Conservation (phyloP, 1,139 yeast genomes). For the Candida frijolesensis region DNA sequence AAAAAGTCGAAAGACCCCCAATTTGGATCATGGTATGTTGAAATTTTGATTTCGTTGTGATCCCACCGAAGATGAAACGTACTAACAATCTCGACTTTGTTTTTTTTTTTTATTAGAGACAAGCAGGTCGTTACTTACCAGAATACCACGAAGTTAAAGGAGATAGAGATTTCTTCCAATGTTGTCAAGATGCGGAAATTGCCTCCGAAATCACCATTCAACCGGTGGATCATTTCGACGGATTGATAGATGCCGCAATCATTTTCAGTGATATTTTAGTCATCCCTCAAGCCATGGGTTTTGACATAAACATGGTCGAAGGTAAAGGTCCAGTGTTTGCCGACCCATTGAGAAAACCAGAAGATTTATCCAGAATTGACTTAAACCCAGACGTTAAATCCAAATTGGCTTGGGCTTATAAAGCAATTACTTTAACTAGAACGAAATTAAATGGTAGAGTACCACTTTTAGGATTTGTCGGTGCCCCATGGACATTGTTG, state of each 20-base stretch:
- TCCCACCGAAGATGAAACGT: neutral
- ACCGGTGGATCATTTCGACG: constrained; percentile 88
- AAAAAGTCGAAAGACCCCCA: constrained; percentile 93
- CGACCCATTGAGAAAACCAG: constrained; percentile 76
- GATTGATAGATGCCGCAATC: constrained; percentile 93
- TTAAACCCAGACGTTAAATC: constrained; percentile 68
- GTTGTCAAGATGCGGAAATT: constrained; percentile 89
- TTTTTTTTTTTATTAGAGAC: constrained; percentile 47
- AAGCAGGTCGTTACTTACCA: constrained; percentile 86
- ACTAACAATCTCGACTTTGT: constrained; percentile 13
- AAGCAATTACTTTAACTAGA: constrained; percentile 87
- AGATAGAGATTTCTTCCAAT: constrained; percentile 85
- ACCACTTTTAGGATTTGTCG: constrained; percentile 92
- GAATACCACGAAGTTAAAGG: constrained; percentile 92
- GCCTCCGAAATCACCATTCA: constrained; percentile 95
- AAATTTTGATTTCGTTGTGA: neutral
- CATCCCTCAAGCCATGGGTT: constrained; percentile 98
- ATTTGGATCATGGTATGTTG: constrained; percentile 88
- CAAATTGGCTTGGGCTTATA: constrained; percentile 92
- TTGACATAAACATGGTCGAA: constrained; percentile 90
- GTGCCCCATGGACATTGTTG: constrained; percentile 97
- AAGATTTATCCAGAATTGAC: constrained; percentile 62
- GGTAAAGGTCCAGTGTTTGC: constrained; percentile 95
- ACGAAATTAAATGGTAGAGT: constrained; percentile 83
- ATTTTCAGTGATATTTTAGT: constrained; percentile 94